Base-by-base conservation (phyloP, 352 stramenopile species). In the Pythium oligandrum region DNA sequence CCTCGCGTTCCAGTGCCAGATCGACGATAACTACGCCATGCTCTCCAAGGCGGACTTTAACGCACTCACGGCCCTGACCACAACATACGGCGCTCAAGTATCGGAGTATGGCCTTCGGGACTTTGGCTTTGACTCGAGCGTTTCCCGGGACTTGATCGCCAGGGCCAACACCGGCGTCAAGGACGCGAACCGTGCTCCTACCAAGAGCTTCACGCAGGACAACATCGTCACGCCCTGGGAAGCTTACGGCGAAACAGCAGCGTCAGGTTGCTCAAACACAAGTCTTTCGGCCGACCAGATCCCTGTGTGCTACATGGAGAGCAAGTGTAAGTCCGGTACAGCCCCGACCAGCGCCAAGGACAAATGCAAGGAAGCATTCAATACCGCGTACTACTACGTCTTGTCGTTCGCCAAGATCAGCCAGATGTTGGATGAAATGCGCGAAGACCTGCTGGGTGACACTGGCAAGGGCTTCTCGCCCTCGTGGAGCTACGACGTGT, bases 381-480 rank as follows among this genome's bases (percentile, higher is more conserved):
- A 63, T 6, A 66, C 66, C 26, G 75, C 73, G 26, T 88, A 84
- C 66, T 69, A 77, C 38, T 93, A 91, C 62, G 59, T 68, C 36
- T 49, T 86, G 17, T 67, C 83, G 35, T 86, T 79, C 51, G 66
- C 60, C 54, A 74, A 87, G 59, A 68, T 84, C 38, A 71, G 66
- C 6, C 63, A 50, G 4, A 83, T 77, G 72, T 59, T 93, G 39
- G 66, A 83, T 33, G 69, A 81, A 44, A 93, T 93, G 83, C 78
- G 78, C 17, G 71, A 93, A 51, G 70, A 83, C 6, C 64, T 90
- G 48, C 64, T 88, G 9, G 83, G 83, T 11, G 76, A 88, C 55
- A 80, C 74, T 4, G 76, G 71, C 53, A 83, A 71, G 11, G 60
- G 48, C 17, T 91, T 91, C 52, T 83, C 80, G 1, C 40, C 62